A percentile compares a stretch with the other conserved stretches of the same genome.
Evolutionary conservation across 768 basidiomycete species (phyloP).

Genomic region (Tulasnella calospora): DNA sequence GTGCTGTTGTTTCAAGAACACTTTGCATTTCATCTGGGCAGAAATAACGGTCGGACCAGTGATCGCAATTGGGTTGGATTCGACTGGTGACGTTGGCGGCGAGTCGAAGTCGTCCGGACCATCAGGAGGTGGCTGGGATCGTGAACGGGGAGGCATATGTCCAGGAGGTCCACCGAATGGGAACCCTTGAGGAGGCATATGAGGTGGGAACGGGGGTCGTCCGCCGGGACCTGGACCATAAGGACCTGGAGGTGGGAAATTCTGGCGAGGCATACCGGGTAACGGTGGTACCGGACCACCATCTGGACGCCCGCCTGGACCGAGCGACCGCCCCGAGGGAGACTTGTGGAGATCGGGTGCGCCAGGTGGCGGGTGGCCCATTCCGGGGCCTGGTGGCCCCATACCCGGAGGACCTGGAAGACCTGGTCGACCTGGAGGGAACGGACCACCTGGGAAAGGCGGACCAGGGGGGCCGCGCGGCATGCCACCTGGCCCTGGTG

Average conservation of each 20-base stretch:
- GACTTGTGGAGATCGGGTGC: conserved; percentile 15
- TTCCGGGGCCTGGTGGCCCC: conserved; percentile 10
- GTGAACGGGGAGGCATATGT: conserved; percentile 10
- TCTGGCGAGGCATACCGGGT: conserved; percentile 19
- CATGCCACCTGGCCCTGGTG: neutral
- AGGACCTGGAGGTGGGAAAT: conserved; percentile 6
- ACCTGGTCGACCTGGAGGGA: conserved; percentile 15
- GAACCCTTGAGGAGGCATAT: conserved; percentile 16
- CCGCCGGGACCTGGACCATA: conserved; percentile 5
- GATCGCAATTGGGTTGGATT: conserved; percentile 46
- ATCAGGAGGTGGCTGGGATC: neutral
- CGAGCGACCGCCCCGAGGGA: conserved; percentile 23
- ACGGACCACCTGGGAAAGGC: neutral
- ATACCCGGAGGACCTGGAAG: conserved; percentile 10
- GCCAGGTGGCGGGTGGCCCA: conserved; percentile 16
- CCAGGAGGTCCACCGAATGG: conserved; percentile 16
- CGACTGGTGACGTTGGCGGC: conserved; percentile 77
- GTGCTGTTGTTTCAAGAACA: conserved; percentile 91
- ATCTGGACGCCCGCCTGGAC: neutral
- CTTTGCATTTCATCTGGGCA: conserved; percentile 96
- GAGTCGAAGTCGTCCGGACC: conserved; percentile 42
- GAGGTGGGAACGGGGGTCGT: conserved; percentile 13
- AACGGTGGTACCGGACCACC: conserved; percentile 20
- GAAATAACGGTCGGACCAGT: conserved; percentile 73
- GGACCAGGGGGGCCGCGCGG: conserved; percentile 4